Base-by-base conservation (phyloP, 1,284 basidiomycete species). In the Ustilago trichophora region DNA sequence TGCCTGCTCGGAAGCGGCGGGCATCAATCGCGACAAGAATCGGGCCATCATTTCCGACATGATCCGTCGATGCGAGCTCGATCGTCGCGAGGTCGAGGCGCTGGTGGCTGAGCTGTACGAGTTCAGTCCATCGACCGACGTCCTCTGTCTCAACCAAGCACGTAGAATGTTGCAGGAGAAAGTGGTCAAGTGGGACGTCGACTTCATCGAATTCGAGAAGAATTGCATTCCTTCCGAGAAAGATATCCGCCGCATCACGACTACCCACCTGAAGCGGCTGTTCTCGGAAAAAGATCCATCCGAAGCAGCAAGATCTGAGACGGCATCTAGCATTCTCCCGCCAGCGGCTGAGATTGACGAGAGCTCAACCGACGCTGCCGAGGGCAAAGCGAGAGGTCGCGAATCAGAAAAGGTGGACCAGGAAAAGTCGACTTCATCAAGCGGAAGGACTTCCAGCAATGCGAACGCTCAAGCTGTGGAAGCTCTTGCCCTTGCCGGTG, bases 141-240 rank as follows among this genome's bases (percentile, higher is more conserved):
- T 93, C 0, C 86, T 97, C 33, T 90, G 89, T 40, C 85, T 98
- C 56, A 98, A 95, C 72, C 87, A 88, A 56, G 91, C 95, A 7
- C 88, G 93, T 41, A 88, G 91, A 4, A 88, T 89, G 54, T 86
- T 94, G 35, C 94, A 97, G 83, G 92, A 96, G 77, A 91, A 90
- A 82, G 93, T 96, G 46, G 92, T 97, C n/a, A 91, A 91, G 35
- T 98, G 94, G 92, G 93, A 96, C 78, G 86, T 87, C 55, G 90
- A 92, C 76, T 92, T 93, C 76, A 89, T 80, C 34, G 75, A 85
- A 63, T 85, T 78, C 75, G 84, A 83, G 55, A 75, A 76, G 46
- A 73, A 76, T 27, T 65, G 59, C 49, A 72, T 83, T 88, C 54
- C 90, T 1, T 70, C 75, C 19, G 82, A 81, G 36, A 78, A 80